Percentiles rank a stretch among this genome's conserved stretches.
Conservation (phyloP, 2,329 filamentous ascomycete species). For the Penicillium sp. region DNA sequence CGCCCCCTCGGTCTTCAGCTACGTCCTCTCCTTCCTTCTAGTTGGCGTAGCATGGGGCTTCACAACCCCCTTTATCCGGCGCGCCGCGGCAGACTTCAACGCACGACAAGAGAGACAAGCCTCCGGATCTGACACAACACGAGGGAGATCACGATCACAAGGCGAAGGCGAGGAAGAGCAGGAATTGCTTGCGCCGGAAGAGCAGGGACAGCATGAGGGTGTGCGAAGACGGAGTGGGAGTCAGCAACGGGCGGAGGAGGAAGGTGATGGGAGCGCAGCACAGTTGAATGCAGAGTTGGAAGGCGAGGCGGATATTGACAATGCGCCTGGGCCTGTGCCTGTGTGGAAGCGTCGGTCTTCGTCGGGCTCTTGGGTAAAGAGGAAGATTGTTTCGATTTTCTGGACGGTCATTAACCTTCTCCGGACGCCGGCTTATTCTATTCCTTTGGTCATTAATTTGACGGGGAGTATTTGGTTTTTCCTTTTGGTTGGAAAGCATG, state of each 20-base stretch:
- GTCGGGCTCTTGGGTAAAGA: conserved; percentile 57
- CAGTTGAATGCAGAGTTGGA: conserved; percentile 27
- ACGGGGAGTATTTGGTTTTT: conserved; percentile 98
- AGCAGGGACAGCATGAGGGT: not conserved
- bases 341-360: conserved; percentile 25
- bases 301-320: conserved; percentile 13
- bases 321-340: conserved; percentile 27
- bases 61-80: conserved; percentile 88
- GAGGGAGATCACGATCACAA: conserved; percentile 12
- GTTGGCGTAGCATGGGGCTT: conserved; percentile 92
- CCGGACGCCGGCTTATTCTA: conserved; percentile 76
- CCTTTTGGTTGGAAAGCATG: conserved; percentile 84
- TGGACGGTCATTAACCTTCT: conserved; percentile 79
- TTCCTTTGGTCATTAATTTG: conserved; percentile 82
- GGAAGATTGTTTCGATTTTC: conserved; percentile 63
- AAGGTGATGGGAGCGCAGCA: conserved; percentile 30
- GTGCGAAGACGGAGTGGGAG: conserved; percentile 17
- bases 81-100: conserved; percentile 74
- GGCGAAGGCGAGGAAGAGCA: conserved; percentile 10
- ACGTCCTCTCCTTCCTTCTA: conserved; percentile 83
- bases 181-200: conserved; percentile 12
- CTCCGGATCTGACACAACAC: not conserved
- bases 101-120: conserved; percentile 49
- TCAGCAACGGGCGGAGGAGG: conserved; percentile 7
- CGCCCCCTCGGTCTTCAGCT: conserved; percentile 63